Conservation (phyloP, 2,329 filamentous ascomycete genomes). For the Pestalotiopsis sp. region DNA sequence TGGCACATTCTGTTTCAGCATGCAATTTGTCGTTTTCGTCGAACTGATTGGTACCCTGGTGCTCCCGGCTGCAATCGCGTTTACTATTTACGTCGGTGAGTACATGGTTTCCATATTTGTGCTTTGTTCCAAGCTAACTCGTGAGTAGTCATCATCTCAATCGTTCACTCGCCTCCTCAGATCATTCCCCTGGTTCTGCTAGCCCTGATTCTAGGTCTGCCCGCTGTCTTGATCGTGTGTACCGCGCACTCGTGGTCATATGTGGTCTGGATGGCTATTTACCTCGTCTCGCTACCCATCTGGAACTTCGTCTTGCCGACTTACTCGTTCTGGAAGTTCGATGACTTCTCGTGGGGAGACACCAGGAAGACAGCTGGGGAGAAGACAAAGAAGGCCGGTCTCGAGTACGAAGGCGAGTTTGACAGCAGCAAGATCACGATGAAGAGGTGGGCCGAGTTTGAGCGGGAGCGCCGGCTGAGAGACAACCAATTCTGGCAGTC, state of each 20-base stretch:
- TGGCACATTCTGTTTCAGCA: constrained; percentile 99
- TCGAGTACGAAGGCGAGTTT: constrained; percentile 92
- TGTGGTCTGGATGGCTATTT: constrained; percentile 96
- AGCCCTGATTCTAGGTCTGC: constrained; percentile 88
- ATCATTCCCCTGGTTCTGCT: constrained; percentile 90
- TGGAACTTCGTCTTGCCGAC: constrained; percentile 97
- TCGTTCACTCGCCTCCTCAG: constrained; percentile 75
- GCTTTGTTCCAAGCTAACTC: constrained; percentile 22
- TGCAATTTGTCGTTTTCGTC: constrained; percentile 98
- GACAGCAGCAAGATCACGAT: constrained; percentile 99
- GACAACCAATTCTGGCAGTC: constrained; percentile 52
- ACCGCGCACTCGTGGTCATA: constrained; percentile 94
- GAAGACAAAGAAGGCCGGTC: constrained; percentile 81
- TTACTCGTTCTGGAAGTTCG: constrained; percentile 99
- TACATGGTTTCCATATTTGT: constrained; percentile 24
- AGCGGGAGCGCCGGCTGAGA: constrained; percentile 62
- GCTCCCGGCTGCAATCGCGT: constrained; percentile 91
- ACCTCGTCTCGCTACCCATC: constrained; percentile 86
- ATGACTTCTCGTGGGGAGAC: constrained; percentile 99
- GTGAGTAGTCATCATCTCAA: constrained; percentile 78
- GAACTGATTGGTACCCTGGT: constrained; percentile 94
- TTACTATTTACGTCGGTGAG: constrained; percentile 94
- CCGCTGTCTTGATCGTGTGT: constrained; percentile 86
- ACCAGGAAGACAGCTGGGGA: constrained; percentile 94
- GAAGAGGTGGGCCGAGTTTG: constrained; percentile 98